Conservation (phyloP, 495 filamentous ascomycete species). For the Rostrohypoxylon terebratum region DNA sequence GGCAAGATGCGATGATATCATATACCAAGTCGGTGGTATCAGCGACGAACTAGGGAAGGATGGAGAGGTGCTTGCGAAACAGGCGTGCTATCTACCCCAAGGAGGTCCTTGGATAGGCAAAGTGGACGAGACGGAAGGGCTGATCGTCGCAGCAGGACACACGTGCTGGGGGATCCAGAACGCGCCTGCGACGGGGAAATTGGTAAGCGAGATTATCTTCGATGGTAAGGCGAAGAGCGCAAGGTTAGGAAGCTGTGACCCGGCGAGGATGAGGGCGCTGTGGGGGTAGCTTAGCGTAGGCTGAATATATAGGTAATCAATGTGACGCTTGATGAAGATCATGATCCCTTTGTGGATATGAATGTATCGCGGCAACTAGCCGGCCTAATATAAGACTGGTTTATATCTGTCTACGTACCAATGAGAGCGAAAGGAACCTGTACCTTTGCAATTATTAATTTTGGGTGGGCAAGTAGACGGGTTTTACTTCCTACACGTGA, state of each 20-base stretch:
- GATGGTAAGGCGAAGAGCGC: constrained; percentile 79
- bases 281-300: constrained; percentile 23
- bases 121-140: constrained; percentile 72
- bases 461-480: too few species aligned
- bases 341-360: too few species aligned
- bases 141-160: constrained; percentile 83
- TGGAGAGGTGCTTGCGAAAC: constrained; percentile 75
- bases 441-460: too few species aligned
- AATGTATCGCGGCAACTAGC: too few species aligned
- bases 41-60: constrained; percentile 74
- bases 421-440: too few species aligned
- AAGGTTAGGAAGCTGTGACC: constrained; percentile 52
- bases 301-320: background rate
- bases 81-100: constrained; percentile 87
- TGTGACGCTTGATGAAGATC: background rate
- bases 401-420: too few species aligned
- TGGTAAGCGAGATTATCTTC: constrained; percentile 82
- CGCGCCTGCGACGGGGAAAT: constrained; percentile 82
- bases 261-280: constrained; percentile 31
- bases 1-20: constrained; percentile 79
- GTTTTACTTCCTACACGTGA: too few species aligned
- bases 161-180: constrained; percentile 96
- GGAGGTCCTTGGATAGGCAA: constrained; percentile 78
- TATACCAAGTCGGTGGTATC: constrained; percentile 75
- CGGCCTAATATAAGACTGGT: too few species aligned